These are phyloP conservation scores for Gremmenia infestans DNA, from an alignment of 2,329 filamentous ascomycete species.

Conservation along the genomic window DNA sequence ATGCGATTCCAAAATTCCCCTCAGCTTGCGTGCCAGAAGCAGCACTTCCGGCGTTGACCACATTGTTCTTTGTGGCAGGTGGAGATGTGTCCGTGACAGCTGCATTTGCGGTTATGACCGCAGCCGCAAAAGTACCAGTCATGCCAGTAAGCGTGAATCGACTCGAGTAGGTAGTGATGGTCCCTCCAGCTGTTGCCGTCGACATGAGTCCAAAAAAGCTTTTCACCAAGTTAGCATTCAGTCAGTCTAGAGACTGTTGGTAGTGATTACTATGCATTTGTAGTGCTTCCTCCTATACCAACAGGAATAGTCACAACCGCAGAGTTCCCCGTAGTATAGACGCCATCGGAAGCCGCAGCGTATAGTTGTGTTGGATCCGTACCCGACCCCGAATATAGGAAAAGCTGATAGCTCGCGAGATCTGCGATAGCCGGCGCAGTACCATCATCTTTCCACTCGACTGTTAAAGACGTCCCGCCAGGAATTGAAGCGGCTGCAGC, in stretches of 20 bases:
- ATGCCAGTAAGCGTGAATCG: slow-evolving; percentile 62
- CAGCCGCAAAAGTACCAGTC: slow-evolving; percentile 52
- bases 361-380: slow-evolving; percentile 40
- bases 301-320: slow-evolving; percentile 26
- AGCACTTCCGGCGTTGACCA: slow-evolving; percentile 8
- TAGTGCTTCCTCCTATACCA: slow-evolving; percentile 21
- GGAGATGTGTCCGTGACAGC: slow-evolving; percentile 35
- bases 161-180: slow-evolving; percentile 53
- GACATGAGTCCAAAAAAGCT: slow-evolving; percentile 58
- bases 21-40: slow-evolving; percentile 9
- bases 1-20: slow-evolving; percentile 28
- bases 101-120: slow-evolving; percentile 33
- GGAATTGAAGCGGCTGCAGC: slow-evolving; percentile 44
- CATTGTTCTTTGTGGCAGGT: slow-evolving; percentile 25
- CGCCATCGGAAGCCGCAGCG: slow-evolving; percentile 33
- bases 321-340: slow-evolving; percentile 21
- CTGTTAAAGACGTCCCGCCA: slow-evolving; percentile 45
- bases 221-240: slow-evolving; percentile 7
- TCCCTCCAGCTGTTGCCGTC: slow-evolving; percentile 47
- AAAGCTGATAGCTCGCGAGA: slow-evolving; percentile 51
- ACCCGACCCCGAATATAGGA: slow-evolving; percentile 57
- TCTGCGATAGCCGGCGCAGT: slow-evolving; percentile 43
- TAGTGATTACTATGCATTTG: slow-evolving; percentile 32
- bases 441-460: slow-evolving; percentile 54
- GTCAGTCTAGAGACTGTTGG: background rate